Conservation (phyloP, 2,329 filamentous ascomycete species). For the Eurotiales sp. region DNA sequence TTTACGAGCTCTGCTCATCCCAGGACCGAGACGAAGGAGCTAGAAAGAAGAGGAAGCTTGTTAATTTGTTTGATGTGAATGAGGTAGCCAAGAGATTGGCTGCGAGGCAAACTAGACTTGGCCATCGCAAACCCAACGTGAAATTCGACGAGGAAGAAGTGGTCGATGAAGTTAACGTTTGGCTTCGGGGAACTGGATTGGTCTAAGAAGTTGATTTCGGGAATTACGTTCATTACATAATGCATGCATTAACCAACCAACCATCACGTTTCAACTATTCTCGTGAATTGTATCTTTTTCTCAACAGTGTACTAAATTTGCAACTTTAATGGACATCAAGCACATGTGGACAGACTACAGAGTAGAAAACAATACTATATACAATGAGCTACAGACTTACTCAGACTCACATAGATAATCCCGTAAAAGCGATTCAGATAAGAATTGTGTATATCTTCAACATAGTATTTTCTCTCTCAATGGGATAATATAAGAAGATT, state of each 20-base stretch:
- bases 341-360: not conserved
- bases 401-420: too few species aligned
- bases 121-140: not conserved
- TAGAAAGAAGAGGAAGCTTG: constrained; percentile 49
- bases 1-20: constrained; percentile 37
- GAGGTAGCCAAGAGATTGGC: constrained; percentile 55
- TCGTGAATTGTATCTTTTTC: not conserved
- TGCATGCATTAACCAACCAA: not conserved
- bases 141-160: not conserved
- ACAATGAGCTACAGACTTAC: too few species aligned
- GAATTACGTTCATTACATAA: not conserved
- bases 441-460: too few species aligned
- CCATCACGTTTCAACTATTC: not conserved
- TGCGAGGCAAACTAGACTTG: constrained; percentile 5
- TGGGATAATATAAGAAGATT: too few species aligned
- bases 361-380: too few species aligned
- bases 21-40: constrained; percentile 23
- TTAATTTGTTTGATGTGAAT: constrained; percentile 58
- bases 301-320: not conserved
- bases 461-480: too few species aligned
- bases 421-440: too few species aligned
- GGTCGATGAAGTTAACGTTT: not conserved
- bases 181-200: not conserved
- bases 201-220: not conserved
- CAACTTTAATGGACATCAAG: not conserved